Percentiles rank a stretch among this genome's conserved stretches.
Conservation (phyloP, 768 basidiomycete genomes). For the Boletus vinaceobasis region DNA sequence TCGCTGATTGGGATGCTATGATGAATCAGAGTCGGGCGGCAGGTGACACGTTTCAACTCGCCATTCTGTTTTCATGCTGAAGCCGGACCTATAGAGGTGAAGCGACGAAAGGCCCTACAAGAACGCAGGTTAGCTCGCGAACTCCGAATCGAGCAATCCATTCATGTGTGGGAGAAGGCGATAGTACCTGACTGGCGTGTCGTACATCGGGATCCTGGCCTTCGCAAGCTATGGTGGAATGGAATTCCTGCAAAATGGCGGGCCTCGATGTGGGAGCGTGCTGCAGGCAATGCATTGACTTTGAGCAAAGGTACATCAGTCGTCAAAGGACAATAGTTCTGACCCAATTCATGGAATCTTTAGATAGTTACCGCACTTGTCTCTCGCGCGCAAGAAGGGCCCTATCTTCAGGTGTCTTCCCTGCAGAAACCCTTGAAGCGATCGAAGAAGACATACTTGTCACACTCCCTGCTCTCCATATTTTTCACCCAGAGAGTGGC, state of each 20-base stretch:
- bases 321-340: constrained; percentile 1
- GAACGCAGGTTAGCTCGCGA: constrained; percentile 65
- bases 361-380: constrained; percentile 69
- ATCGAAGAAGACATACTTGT: constrained; percentile 74
- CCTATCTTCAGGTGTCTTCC: constrained; percentile 62
- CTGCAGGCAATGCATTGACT: constrained; percentile 80
- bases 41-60: constrained; percentile 44
- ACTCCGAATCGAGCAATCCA: constrained; percentile 62
- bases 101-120: constrained; percentile 57
- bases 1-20: constrained; percentile 85
- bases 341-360: background rate
- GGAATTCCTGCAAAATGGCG: constrained; percentile 84
- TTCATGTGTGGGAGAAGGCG: constrained; percentile 72
- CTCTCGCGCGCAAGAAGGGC: constrained; percentile 72
- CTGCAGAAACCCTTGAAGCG: constrained; percentile 52
- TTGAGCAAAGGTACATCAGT: constrained; percentile 66
- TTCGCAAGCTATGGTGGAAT: constrained; percentile 81
- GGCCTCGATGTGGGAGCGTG: constrained; percentile 77
- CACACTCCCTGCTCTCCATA: constrained; percentile 74
- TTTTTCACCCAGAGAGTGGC: constrained; percentile 74
- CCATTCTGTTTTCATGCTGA: constrained; percentile 2
- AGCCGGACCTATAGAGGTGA: constrained; percentile 52
- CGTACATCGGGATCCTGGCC: constrained; percentile 58
- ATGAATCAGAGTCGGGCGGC: constrained; percentile 74
- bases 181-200: constrained; percentile 82